These are phyloP conservation scores for Bathelium albidoporum DNA, from an alignment of 495 filamentous ascomycete species.

Conservation along the genomic window DNA sequence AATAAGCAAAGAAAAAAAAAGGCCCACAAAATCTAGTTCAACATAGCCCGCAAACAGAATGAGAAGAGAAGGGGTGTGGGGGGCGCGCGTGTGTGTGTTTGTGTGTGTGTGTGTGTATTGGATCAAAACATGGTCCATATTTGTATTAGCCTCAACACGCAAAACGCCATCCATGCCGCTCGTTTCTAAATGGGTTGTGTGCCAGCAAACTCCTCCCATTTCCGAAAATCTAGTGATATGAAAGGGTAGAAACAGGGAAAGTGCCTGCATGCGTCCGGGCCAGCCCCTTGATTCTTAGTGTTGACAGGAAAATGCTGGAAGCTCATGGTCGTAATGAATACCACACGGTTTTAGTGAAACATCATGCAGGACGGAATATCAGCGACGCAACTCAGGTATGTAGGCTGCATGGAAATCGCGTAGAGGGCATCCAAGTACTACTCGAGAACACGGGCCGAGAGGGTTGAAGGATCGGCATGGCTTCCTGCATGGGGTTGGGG, in stretches of 20 bases:
- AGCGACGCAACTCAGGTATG: background rate
- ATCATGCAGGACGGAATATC: background rate
- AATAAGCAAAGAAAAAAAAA: background rate
- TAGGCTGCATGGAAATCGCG: background rate
- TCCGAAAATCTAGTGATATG: background rate
- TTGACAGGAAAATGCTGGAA: background rate
- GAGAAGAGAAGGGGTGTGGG: background rate
- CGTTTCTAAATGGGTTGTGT: background rate
- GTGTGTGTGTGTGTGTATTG: too few relatives aligned
- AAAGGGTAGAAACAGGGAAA: background rate
- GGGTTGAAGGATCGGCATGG: background rate
- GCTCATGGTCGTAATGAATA: background rate
- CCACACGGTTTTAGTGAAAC: background rate
- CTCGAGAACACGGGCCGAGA: background rate
- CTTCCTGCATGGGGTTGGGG: background rate
- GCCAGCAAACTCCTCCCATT: background rate
- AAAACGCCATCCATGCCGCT: conserved; percentile 2
- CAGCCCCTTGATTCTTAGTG: background rate
- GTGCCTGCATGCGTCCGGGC: background rate
- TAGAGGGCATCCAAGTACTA: background rate
- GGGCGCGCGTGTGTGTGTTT: too few relatives aligned
- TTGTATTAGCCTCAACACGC: background rate
- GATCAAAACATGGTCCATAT: background rate
- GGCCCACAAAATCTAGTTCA: background rate
- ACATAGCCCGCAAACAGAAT: background rate